phyloP scores from a whole-genome alignment of 2,329 filamentous ascomycete species.

The Hymenoscyphus scutula region DNA sequence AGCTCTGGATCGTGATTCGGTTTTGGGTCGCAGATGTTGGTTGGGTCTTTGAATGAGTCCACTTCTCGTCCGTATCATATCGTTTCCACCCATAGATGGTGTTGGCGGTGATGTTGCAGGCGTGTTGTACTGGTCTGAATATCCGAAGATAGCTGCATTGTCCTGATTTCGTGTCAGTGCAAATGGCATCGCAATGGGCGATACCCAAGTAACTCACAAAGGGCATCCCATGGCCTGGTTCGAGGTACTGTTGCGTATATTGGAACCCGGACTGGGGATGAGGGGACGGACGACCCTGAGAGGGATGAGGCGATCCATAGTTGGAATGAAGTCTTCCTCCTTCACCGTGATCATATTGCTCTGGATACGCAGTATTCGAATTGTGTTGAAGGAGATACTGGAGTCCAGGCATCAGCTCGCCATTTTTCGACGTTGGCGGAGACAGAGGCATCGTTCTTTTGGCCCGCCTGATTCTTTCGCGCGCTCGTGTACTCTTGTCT shows the following conservation, averaged over 20 bases:
- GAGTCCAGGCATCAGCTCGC: slow-evolving; percentile 43
- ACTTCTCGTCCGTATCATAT: slow-evolving; percentile 34
- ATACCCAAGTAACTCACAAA: slow-evolving; percentile 26
- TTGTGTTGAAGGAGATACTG: slow-evolving; percentile 47
- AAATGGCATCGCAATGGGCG: background rate
- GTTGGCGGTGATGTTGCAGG: slow-evolving; percentile 54
- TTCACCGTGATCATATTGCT: slow-evolving; percentile 29
- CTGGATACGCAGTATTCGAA: slow-evolving; percentile 33
- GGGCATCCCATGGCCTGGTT: slow-evolving; percentile 28
- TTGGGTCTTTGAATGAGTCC: slow-evolving; percentile 27
- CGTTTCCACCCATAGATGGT: slow-evolving; percentile 35
- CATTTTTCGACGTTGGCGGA: slow-evolving; percentile 42
- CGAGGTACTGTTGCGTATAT: slow-evolving; percentile 32
- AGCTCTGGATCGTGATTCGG: slow-evolving; percentile 26
- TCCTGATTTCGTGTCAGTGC: slow-evolving; percentile 28
- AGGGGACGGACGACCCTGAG: background rate
- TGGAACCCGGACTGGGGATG: slow-evolving; percentile 24
- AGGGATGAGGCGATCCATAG: slow-evolving; percentile 30
- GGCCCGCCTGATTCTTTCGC: slow-evolving; percentile 2
- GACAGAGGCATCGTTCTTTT: slow-evolving; percentile 29
- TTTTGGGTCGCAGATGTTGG: slow-evolving; percentile 31
- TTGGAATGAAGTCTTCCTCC: slow-evolving; percentile 29
- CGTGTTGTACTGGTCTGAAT: slow-evolving; percentile 46
- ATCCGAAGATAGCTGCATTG: slow-evolving; percentile 23
- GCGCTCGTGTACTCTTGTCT: background rate